Conservation (phyloP, 306 rosid species). For the Potentilla sterilis region DNA sequence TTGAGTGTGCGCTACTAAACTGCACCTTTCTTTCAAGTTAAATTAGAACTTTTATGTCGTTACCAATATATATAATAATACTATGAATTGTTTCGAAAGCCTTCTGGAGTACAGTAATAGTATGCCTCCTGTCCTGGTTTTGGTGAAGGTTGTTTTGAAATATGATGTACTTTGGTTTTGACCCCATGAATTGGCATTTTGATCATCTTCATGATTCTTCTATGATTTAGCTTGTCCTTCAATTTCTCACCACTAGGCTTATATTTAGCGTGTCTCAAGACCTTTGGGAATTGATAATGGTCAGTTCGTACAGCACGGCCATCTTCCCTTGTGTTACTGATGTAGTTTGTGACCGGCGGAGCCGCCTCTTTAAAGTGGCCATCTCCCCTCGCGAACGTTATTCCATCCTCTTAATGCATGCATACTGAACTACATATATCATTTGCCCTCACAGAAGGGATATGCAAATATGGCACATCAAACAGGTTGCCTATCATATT, state of each 20-base stretch:
- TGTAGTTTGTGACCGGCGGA: too few relatives aligned
- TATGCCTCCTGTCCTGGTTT: not conserved
- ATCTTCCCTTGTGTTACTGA: not conserved
- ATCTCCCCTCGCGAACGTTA: too few relatives aligned
- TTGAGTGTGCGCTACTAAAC: not conserved
- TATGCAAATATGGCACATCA: too few relatives aligned
- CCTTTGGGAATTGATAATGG: not conserved
- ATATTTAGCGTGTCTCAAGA: too few relatives aligned
- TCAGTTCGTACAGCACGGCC: not conserved
- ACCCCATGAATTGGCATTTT: not conserved
- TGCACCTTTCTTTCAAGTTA: not conserved
- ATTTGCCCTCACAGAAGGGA: too few relatives aligned
- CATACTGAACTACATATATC: too few relatives aligned
- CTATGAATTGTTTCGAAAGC: not conserved
- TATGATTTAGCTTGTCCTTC: not conserved
- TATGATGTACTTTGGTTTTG: not conserved
- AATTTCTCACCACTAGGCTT: not conserved
- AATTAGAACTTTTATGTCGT: not conserved
- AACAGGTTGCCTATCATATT: too few relatives aligned
- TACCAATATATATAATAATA: not conserved
- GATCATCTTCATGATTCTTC: not conserved
- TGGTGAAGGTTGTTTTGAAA: not conserved
- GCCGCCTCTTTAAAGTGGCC: too few relatives aligned
- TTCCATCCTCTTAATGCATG: too few relatives aligned
- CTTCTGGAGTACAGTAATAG: not conserved